These are phyloP conservation scores for Echinosophora koreensis DNA, from an alignment of 306 rosid species.

Conservation along the genomic window DNA sequence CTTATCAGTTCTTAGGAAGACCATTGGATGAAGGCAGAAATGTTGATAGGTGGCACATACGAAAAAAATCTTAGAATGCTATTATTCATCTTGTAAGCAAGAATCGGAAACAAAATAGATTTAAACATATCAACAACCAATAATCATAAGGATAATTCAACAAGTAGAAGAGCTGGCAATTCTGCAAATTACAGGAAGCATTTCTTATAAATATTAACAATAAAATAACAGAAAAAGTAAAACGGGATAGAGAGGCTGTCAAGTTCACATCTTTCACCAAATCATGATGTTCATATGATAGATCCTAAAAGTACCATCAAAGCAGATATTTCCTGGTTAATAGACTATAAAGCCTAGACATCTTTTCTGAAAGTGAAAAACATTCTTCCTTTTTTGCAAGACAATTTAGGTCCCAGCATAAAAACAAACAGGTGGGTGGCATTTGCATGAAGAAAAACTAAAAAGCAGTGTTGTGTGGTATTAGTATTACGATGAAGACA, in stretches of 20 bases:
- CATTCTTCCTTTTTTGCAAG: slow-evolving; percentile 8
- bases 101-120: background rate
- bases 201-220: background rate
- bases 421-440: slow-evolving; percentile 46
- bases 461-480: too few species aligned
- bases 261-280: slow-evolving; percentile 19
- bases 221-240: background rate
- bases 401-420: too few species aligned
- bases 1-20: slow-evolving; percentile 24
- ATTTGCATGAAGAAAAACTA: background rate
- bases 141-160: slow-evolving; percentile 6
- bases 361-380: background rate
- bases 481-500: slow-evolving; percentile 60
- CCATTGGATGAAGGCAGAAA: slow-evolving; percentile 8
- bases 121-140: slow-evolving; percentile 38
- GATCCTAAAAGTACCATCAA: background rate
- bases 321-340: slow-evolving; percentile 1
- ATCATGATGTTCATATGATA: slow-evolving; percentile 19
- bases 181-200: slow-evolving; percentile 30
- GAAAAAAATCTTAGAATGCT: background rate
- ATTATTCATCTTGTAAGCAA: slow-evolving; percentile 7
- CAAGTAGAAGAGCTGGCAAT: slow-evolving; percentile 18
- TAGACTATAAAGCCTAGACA: slow-evolving; percentile 1
- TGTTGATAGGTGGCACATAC: background rate
- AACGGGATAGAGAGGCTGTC: background rate